Evolutionary conservation across 352 stramenopile genomes (phyloP).

Genomic region (Phytophthora pseudosyringae): DNA sequence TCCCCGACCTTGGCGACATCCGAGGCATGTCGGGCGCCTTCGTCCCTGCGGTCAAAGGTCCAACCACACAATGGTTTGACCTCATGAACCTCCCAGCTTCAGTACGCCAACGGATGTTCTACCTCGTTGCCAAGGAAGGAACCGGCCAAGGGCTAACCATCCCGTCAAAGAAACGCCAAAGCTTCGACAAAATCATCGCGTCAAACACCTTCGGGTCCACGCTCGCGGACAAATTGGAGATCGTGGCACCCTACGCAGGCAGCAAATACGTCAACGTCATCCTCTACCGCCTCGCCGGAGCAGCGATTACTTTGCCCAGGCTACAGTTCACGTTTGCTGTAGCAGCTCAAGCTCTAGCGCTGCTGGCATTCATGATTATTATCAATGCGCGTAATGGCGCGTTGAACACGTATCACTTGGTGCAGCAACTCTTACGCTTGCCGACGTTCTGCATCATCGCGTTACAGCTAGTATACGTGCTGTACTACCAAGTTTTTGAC

Average conservation of each 20-base stretch:
- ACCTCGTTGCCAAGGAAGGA: conserved; percentile 32
- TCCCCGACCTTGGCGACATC: conserved; percentile 20
- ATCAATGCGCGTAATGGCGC: conserved; percentile 32
- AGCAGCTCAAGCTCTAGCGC: conserved; percentile 37
- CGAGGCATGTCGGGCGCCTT: conserved; percentile 28
- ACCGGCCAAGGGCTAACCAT: conserved; percentile 36
- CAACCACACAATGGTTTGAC: conserved; percentile 40
- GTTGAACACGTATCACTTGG: conserved; percentile 38
- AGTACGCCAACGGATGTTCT: conserved; percentile 41
- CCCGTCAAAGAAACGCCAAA: conserved; percentile 40
- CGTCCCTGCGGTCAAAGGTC: conserved; percentile 12
- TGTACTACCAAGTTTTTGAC: conserved; percentile 54
- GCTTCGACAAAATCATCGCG: conserved; percentile 42
- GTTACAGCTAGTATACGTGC: conserved; percentile 43
- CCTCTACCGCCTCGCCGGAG: conserved; percentile 37
- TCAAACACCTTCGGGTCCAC: conserved; percentile 40
- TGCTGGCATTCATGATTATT: conserved; percentile 41
- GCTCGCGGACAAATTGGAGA: conserved; percentile 41
- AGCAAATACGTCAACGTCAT: conserved; percentile 39
- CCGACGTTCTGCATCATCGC: conserved; percentile 48
- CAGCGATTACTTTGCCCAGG: conserved; percentile 32
- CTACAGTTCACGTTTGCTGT: conserved; percentile 49
- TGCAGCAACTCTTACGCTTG: conserved; percentile 42
- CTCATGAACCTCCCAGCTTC: conserved; percentile 35
- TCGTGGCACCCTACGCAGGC: conserved; percentile 21